A percentile compares a stretch with the other conserved stretches of the same genome.
Conservation (phyloP, 164 flowering plant genomes). For the Echeveria elegans region DNA sequence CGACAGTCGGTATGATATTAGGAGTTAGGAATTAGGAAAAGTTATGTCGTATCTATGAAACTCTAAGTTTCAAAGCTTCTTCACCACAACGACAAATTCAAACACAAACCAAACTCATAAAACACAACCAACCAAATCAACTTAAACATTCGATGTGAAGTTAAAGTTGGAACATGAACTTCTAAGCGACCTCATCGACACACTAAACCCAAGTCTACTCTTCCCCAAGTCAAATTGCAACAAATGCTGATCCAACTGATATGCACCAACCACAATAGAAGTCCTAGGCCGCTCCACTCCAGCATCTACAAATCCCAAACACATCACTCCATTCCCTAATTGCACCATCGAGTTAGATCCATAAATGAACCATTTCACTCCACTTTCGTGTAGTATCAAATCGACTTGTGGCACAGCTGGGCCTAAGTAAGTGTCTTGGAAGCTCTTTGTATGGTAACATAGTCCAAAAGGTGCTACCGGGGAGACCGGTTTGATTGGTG, state of each 20-base stretch:
- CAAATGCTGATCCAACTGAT: constrained; percentile 19
- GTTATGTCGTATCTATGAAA: too few relatives aligned
- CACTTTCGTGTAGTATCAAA: constrained; percentile 14
- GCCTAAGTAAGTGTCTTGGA: constrained; percentile 22
- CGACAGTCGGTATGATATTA: too few relatives aligned
- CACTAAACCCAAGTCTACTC: constrained; percentile 18
- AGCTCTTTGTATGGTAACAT: constrained; percentile 19
- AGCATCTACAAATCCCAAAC: constrained; percentile 16
- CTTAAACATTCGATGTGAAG: constrained; percentile 5
- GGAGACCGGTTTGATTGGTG: constrained; percentile 18
- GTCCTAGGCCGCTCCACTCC: constrained; percentile 1
- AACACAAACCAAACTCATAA: too few relatives aligned
- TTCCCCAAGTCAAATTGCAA: constrained; percentile 17
- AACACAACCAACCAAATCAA: too few relatives aligned
- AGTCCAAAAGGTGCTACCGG: constrained; percentile 23
- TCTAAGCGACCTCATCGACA: constrained; percentile 7
- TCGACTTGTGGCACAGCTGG: constrained; percentile 22
- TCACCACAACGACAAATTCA: too few relatives aligned
- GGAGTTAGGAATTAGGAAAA: too few relatives aligned
- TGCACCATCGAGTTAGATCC: constrained; percentile 21
- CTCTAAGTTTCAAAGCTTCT: too few relatives aligned
- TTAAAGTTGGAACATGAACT: constrained; percentile 20
- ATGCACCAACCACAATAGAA: constrained; percentile 21
- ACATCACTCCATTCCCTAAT: constrained; percentile 12
- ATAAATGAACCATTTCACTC: constrained; percentile 19